These are phyloP conservation scores for Mycocentrospora acerina DNA, from an alignment of 2,329 filamentous ascomycete genomes.

Conservation along the genomic window DNA sequence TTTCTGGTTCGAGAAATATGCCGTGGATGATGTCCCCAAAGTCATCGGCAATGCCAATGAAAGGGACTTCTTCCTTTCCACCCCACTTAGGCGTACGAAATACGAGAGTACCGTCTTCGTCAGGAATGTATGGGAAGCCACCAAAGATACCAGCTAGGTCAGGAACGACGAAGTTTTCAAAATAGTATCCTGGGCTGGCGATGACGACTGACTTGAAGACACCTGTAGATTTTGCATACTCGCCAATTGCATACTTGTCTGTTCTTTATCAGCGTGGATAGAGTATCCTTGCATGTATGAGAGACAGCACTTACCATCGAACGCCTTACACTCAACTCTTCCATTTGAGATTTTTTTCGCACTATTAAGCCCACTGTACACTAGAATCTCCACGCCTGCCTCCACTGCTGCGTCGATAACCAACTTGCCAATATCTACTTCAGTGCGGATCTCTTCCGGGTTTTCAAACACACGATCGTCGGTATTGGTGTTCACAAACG, in stretches of 20 bases:
- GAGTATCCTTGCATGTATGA: background rate
- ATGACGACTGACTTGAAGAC: conserved; percentile 41
- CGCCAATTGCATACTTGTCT: conserved; percentile 45
- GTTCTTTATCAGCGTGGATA: no score
- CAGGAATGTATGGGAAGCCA: conserved; percentile 43
- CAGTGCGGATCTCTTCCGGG: conserved; percentile 12
- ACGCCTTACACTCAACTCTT: conserved; percentile 14
- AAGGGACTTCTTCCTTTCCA: conserved; percentile 43
- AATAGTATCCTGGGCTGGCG: conserved; percentile 47
- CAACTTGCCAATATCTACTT: conserved; percentile 19
- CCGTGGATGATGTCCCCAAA: conserved; percentile 52
- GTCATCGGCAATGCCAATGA: conserved; percentile 45
- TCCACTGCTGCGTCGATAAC: conserved; percentile 18
- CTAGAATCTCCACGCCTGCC: no score
- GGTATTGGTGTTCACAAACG: conserved; percentile 24
- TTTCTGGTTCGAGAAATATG: conserved; percentile 44
- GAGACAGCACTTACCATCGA: conserved; percentile 17
- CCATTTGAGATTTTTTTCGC: conserved; percentile 15
- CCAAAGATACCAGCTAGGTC: conserved; percentile 42
- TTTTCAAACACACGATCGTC: conserved; percentile 19
- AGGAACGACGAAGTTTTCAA: conserved; percentile 45
- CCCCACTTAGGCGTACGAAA: conserved; percentile 44
- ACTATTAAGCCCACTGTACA: conserved; percentile 20
- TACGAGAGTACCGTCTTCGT: conserved; percentile 43
- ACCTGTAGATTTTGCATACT: conserved; percentile 37